Percentiles rank a stretch among this genome's conserved stretches.
phyloP scores from a whole-genome alignment of 2,329 filamentous ascomycete species.

The Pestalotiopsis sp. region DNA sequence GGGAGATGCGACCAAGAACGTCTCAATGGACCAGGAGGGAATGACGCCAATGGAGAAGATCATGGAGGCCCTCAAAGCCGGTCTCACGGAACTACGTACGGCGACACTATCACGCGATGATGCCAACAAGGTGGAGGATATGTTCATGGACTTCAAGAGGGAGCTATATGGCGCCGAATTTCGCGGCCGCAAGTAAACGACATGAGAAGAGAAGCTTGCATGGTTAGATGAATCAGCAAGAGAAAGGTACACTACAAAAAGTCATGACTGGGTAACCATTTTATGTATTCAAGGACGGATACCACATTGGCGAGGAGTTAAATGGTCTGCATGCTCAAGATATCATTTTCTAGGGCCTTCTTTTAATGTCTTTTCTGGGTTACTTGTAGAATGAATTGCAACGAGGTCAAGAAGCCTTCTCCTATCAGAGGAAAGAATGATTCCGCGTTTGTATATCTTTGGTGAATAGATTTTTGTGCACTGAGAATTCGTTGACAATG shows the following conservation, averaged over 20 bases:
- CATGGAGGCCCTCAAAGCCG: constrained; percentile 52
- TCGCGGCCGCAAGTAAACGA: constrained; percentile 43
- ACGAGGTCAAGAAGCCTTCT: neutral
- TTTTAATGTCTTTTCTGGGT: neutral
- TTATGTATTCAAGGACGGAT: constrained; percentile 2
- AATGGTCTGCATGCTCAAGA: neutral
- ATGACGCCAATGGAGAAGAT: constrained; percentile 49
- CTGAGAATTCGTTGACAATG: too few species aligned
- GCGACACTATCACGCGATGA: constrained; percentile 65
- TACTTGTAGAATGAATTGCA: neutral
- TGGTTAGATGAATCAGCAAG: neutral
- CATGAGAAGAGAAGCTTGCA: neutral
- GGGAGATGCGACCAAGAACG: neutral
- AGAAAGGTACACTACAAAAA: neutral
- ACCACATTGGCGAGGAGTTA: constrained; percentile 10
- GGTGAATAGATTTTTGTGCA: too few species aligned
- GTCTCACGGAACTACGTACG: constrained; percentile 62
- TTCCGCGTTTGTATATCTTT: too few species aligned
- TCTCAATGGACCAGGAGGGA: constrained; percentile 17
- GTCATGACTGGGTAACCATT: neutral
- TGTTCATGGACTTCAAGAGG: constrained; percentile 77
- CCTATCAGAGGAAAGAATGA: too few species aligned
- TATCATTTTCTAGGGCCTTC: neutral
- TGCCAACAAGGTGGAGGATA: constrained; percentile 73
- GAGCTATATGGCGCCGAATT: constrained; percentile 73